These are phyloP conservation scores for Melanogaster broomeanus DNA, from an alignment of 768 basidiomycete species.

Conservation along the genomic window DNA sequence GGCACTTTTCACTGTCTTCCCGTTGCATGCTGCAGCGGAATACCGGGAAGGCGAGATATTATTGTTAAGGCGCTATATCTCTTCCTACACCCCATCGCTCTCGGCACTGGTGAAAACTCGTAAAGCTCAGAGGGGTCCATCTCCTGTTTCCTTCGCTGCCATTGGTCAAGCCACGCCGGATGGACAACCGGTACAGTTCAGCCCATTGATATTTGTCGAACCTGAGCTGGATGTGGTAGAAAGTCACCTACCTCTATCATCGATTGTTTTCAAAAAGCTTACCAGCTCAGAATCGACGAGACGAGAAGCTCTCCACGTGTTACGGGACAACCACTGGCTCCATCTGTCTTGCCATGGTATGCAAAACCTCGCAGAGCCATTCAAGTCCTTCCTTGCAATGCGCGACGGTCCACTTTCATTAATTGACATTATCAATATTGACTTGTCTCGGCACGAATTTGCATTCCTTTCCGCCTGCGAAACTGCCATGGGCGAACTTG, in stretches of 20 bases:
- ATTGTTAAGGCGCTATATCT: constrained; percentile 1
- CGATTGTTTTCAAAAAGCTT: background rate
- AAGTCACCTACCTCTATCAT: background rate
- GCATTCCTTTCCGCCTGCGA: constrained; percentile 25
- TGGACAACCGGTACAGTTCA: too few relatives aligned
- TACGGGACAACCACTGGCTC: too few relatives aligned
- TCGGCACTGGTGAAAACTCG: constrained; percentile 8
- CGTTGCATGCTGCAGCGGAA: constrained; percentile 36
- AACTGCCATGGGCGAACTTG: constrained; percentile 18
- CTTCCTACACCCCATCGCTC: constrained; percentile 18
- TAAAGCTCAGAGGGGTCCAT: too few relatives aligned
- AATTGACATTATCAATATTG: background rate
- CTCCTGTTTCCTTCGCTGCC: background rate
- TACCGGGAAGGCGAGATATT: constrained; percentile 10
- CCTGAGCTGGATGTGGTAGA: background rate
- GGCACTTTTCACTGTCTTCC: constrained; percentile 27
- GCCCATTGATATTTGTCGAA: too few relatives aligned
- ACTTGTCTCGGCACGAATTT: background rate
- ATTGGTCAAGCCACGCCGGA: background rate
- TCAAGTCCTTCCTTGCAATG: constrained; percentile 7
- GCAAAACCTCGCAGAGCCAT: constrained; percentile 4
- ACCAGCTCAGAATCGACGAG: background rate
- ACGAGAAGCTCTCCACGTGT: too few relatives aligned
- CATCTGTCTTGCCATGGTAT: constrained; percentile 14
- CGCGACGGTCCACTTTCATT: background rate